Conservation (phyloP, 73 alveolate genomes). For the Paramecium sonneborni region DNA sequence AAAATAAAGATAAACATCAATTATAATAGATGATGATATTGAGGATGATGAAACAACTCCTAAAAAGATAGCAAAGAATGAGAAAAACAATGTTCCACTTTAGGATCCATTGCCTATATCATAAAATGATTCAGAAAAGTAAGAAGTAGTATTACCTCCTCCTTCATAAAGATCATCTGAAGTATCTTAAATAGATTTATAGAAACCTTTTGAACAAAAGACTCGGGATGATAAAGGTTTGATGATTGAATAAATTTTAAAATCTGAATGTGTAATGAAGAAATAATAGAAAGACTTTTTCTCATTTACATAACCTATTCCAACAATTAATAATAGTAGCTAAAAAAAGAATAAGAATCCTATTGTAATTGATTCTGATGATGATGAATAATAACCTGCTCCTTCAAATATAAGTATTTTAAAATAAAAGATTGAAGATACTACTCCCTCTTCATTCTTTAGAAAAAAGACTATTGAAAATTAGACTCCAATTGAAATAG, state of each 20-base stretch:
- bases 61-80: background rate
- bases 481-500: background rate
- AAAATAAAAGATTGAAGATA: background rate
- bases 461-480: background rate
- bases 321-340: background rate
- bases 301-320: background rate
- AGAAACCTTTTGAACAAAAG: background rate
- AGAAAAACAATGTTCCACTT: background rate
- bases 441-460: background rate
- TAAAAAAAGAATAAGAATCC: background rate
- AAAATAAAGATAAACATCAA: background rate
- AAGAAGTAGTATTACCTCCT: background rate
- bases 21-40: background rate
- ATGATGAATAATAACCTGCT: background rate
- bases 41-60: background rate
- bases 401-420: background rate
- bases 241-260: background rate
- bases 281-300: background rate
- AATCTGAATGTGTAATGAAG: background rate
- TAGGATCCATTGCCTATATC: background rate
- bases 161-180: background rate
- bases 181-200: background rate
- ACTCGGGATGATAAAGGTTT: background rate
- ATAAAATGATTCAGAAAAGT: background rate
- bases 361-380: background rate